Base-by-base conservation (phyloP, 2,329 filamentous ascomycete species). In the Claviceps spartinae region DNA sequence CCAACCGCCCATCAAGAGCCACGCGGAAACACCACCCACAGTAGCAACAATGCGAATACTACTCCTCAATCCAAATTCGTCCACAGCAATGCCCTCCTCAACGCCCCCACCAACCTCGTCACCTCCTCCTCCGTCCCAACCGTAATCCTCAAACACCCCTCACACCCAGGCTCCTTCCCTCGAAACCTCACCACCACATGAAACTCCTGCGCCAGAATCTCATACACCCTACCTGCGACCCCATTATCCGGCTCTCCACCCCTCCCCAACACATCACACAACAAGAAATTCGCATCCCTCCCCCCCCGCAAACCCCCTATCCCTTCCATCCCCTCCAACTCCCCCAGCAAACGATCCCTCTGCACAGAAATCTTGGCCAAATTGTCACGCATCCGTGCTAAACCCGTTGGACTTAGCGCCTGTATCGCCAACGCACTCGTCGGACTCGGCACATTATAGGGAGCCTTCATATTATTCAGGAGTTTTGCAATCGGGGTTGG, bases 151-250 rank as follows among this genome's bases (percentile, higher is more conserved):
- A 98, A 69, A 62, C 91, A 96, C 0, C 91, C 93, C 43, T 83
- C 67, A 65, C 93, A 98, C 4, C 90, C 91, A 58, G 86, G 75
- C 72, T 98, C 93, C 71, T 90, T 94, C 47, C 93, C 93, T 60
- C 93, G 77, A 68, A 97, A 98, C 51, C 93, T 76, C 4, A 97
- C 91, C 6, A 98, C 90, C 0, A 98, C 91, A 1, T 91, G 89
- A 64, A 82, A 83, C 42, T 81, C 78, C 73, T 95, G 88, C 0
- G 93, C 93, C 61, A 98, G 74, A 34, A 73, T 75, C 69, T 94
- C 82, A 66, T 98, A 98, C 7, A 91, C 85, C 11, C 79, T 81
- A 61, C 90, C 67, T 16, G 93, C 93, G 1, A 79, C 78, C 48
- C 74, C 72, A 60, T 96, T 98, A 63, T 88, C 86, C 1, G 93